phyloP scores from a whole-genome alignment of 805 yeast genomes.

The Lipomyces lipofer region DNA sequence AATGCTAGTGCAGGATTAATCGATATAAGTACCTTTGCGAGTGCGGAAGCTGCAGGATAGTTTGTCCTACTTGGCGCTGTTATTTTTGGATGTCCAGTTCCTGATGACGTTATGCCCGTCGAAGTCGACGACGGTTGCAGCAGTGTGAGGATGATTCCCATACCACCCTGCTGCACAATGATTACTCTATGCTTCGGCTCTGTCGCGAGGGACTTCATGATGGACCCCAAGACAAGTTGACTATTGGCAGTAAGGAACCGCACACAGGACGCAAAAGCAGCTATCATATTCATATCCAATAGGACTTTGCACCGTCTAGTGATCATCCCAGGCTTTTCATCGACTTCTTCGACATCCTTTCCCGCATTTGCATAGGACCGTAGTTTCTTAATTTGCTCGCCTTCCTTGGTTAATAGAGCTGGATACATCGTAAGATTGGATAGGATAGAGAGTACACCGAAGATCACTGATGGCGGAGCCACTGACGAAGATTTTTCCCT shows the following conservation, averaged over 20 bases:
- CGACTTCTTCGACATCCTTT: slow-evolving; percentile 30
- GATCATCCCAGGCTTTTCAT: slow-evolving; percentile 32
- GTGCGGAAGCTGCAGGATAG: slow-evolving; percentile 35
- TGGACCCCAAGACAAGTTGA: slow-evolving; percentile 34
- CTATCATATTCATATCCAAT: slow-evolving; percentile 34
- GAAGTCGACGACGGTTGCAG: slow-evolving; percentile 16
- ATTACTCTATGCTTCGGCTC: slow-evolving; percentile 33
- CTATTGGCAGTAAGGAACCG: slow-evolving; percentile 31
- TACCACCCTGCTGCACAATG: slow-evolving; percentile 42
- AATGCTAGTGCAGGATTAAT: slow-evolving; percentile 41
- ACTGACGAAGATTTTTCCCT: slow-evolving; percentile 15
- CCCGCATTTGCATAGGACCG: slow-evolving; percentile 36
- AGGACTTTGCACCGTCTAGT: slow-evolving; percentile 34
- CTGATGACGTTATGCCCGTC: too few species aligned
- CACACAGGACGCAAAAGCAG: slow-evolving; percentile 23
- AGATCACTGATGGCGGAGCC: slow-evolving; percentile 35
- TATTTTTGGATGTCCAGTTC: slow-evolving; percentile 4
- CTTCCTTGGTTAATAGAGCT: slow-evolving; percentile 37
- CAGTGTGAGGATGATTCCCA: slow-evolving; percentile 32
- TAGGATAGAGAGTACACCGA: slow-evolving; percentile 39
- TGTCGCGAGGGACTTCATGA: slow-evolving; percentile 39
- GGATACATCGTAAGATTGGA: slow-evolving; percentile 40
- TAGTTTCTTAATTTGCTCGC: slow-evolving; percentile 33
- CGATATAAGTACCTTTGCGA: slow-evolving; percentile 42
- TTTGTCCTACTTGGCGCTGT: slow-evolving; percentile 21